Percentiles rank a stretch among this genome's conserved stretches.
Evolutionary conservation across 202 grass and related monocot species (phyloP).

Genomic region (Hordeum pubiflorum): DNA sequence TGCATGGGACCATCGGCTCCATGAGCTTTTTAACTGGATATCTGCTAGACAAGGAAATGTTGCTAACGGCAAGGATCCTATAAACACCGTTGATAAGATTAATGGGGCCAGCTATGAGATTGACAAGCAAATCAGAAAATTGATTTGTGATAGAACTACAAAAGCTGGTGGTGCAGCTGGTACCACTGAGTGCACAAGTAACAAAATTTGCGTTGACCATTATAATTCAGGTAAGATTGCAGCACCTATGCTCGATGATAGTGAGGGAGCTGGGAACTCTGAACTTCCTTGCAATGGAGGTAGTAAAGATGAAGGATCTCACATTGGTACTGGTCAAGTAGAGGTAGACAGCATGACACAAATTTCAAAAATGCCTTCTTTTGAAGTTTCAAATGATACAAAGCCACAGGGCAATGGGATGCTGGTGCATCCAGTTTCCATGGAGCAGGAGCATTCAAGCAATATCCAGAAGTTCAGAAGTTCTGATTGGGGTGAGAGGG

Average conservation of each 20-base stretch:
- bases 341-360: conserved; percentile 25
- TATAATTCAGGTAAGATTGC: conserved; percentile 7
- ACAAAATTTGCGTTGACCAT: conserved; percentile 11
- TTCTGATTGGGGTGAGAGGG: conserved; percentile 36
- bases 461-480: conserved; percentile 27
- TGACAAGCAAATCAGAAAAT: conserved; percentile 28
- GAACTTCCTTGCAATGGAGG: conserved; percentile 25
- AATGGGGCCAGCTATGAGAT: background rate
- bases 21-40: conserved; percentile 54
- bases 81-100: conserved; percentile 12
- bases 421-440: conserved; percentile 3
- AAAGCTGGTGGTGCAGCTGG: background rate
- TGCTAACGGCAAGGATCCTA: conserved; percentile 25
- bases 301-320: conserved; percentile 32
- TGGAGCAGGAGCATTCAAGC: conserved; percentile 22
- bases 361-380: conserved; percentile 9
- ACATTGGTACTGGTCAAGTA: conserved; percentile 14
- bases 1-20: conserved; percentile 78
- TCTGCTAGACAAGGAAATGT: conserved; percentile 22
- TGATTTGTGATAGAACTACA: conserved; percentile 1
- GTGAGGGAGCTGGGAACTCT: background rate
- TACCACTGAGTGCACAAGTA: background rate
- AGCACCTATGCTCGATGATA: conserved; percentile 32
- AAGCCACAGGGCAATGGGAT: conserved; percentile 21
- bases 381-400: conserved; percentile 15